Evolutionary conservation across 2,329 filamentous ascomycete species (phyloP), one percentile per base, ranked within the genome.

Genomic region (Cordyceps fumosorosea): DNA sequence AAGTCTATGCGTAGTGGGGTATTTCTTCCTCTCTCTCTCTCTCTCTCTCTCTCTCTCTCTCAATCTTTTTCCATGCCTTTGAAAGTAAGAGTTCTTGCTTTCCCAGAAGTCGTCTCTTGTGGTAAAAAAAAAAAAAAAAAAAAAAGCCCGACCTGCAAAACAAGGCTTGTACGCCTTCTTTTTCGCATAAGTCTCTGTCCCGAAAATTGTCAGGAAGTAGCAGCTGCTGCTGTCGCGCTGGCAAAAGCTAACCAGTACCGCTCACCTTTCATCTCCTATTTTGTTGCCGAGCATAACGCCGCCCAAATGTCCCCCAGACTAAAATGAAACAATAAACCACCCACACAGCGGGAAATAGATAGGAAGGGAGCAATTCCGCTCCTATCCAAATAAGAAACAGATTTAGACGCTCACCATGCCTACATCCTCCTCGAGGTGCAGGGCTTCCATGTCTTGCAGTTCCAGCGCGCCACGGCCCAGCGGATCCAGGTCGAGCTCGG

Each of bases 401-500:
- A n/a, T n/a, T 69, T 67, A 74, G 47, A 73, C 67, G 60, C 73
- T 75, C 54, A 71, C 65, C 65, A 72, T 70, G 18, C 73, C 73
- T n/a, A 71, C 67, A 47, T 72, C 69, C 22, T 72, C 70, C 12
- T 71, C 68, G 12, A 73, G 68, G 5, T 69, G 52, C n/a, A 72
- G 50, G 26, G 51, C 55, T n/a, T 67, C 65, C 67, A 65, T 51
- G 37, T 67, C 67, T 11, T 68, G 71, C 29, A 64, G 58, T 45
- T 64, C 57, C 20, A 57, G 65, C 10, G 66, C 65, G 18, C 67
- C 64, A 60, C 70, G 64, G 14, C 72, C 70, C n/a, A 71, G 69
- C 45, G 71, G 67, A 42, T 75, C 75, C 44, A 85, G 68, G 4
- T 79, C 82, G 63, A 86, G 72, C 65, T 84, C 80, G 11, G 73